A percentile compares a stretch with the other conserved stretches of the same genome.
Conservation (phyloP, 225 moss, liverwort and hornwort species). For the Antitrichia curtipendula region DNA sequence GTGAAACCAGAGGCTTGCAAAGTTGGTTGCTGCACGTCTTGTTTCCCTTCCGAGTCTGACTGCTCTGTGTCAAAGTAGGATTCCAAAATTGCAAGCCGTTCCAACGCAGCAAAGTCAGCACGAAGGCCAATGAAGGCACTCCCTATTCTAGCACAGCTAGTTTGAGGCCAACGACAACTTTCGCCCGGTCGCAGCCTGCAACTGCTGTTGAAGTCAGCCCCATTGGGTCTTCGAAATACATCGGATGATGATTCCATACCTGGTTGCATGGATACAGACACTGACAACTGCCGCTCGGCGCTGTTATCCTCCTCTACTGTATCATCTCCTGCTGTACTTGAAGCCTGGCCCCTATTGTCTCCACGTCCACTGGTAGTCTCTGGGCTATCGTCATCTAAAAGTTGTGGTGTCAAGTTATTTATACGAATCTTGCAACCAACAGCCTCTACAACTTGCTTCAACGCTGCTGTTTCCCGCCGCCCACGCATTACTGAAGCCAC, state of each 20-base stretch:
- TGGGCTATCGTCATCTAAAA: conserved; percentile 40
- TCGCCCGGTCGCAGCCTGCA: conserved; percentile 62
- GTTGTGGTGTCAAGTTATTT: conserved; percentile 32
- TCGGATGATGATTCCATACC: conserved; percentile 50
- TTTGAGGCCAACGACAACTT: conserved; percentile 87
- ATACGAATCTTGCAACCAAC: conserved; percentile 95
- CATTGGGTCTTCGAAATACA: conserved; percentile 54
- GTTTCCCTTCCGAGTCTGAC: conserved; percentile 9
- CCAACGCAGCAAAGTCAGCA: conserved; percentile 83
- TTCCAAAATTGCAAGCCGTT: conserved; percentile 84
- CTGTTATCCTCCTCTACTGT: conserved; percentile 7
- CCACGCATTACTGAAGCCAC: conserved; percentile 43
- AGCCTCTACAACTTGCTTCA: conserved; percentile 76
- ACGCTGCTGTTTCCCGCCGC: conserved; percentile 66
- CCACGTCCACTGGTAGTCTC: conserved; percentile 18
- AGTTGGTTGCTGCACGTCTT: conserved; percentile 6
- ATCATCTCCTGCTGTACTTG: conserved; percentile 3
- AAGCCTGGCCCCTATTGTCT: conserved; percentile 10
- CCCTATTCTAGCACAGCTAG: conserved; percentile 79
- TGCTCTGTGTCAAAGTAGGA: conserved; percentile 68
- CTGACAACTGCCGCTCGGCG: conserved; percentile 55
- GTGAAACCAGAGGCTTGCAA: conserved; percentile 29
- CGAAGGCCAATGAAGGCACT: conserved; percentile 94
- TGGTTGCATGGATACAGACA: conserved; percentile 77
- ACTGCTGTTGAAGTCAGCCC: conserved; percentile 50